Base-by-base conservation (phyloP, 768 basidiomycete species). In the Termitomyces sp. region DNA sequence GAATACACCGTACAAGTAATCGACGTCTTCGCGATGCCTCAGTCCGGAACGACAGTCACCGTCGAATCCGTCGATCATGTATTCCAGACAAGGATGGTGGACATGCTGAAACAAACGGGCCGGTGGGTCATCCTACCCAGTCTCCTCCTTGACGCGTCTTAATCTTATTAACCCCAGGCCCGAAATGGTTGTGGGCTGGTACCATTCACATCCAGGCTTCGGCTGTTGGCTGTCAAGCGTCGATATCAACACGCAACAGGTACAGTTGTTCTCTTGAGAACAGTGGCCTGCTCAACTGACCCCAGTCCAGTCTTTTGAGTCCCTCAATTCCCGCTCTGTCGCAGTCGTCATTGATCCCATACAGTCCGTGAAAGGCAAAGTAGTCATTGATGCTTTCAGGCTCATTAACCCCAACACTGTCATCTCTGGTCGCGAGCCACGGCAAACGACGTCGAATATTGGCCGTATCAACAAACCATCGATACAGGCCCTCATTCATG, bases 391-490 rank as follows among this genome's bases (percentile, higher is more conserved):
- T 76, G 97, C 97, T 3, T 99, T 99, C 82, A 89, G 97, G 61
- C 88, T 95, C 49, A 98, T 99, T 76, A 92, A 91, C 72, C 94
- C 96, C 20, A 87, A 93, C 68, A 83, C 88, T 49, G 88, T 98
- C 63, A 87, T 97, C 64, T 81, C 90, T 60, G 97, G 97, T 55
- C 89, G 92, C 59, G 97, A 99, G 77, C 93, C 95, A 11, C 85
- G 97, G 31, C 97, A 98, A 74, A 96, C 94, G 57, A 99, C 97
- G 15, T 95, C 92, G 50, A 99, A 99, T 70, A 96, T 98, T 64
- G 97, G 97, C 2, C 96, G 98, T 70, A 92, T 99, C 76, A 96
- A 98, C 74, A 98, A 98, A 74, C 97, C 97, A n/a, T 93, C 92
- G 60, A 98, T 99, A 71, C 97, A 98, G 76, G 95, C 95, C 54